These are phyloP conservation scores for Talaromyces nanjingensis DNA, from an alignment of 495 filamentous ascomycete species.

Conservation along the genomic window DNA sequence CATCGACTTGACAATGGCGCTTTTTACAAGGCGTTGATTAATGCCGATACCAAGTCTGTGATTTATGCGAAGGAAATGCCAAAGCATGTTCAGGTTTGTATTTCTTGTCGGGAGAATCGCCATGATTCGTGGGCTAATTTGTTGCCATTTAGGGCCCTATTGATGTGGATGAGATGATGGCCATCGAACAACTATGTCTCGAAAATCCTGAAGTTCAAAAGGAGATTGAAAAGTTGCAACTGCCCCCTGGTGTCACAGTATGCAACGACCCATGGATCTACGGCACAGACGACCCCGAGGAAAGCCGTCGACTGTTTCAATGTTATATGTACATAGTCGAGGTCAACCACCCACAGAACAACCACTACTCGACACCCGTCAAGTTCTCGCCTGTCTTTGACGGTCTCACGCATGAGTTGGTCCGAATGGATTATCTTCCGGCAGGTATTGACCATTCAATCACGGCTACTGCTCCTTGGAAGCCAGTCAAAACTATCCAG, in stretches of 20 bases:
- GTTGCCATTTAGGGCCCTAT: slow-evolving; percentile 23
- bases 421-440: slow-evolving; percentile 45
- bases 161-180: slow-evolving; percentile 35
- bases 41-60: slow-evolving; percentile 25
- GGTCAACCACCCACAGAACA: slow-evolving; percentile 39
- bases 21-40: slow-evolving; percentile 31
- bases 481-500: slow-evolving; percentile 48
- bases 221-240: slow-evolving; percentile 36
- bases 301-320: slow-evolving; percentile 34
- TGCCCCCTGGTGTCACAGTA: slow-evolving; percentile 31
- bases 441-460: slow-evolving; percentile 23
- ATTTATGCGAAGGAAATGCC: slow-evolving; percentile 33
- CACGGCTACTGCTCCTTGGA: slow-evolving; percentile 33
- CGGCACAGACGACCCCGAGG: slow-evolving; percentile 29
- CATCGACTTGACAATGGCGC: slow-evolving; percentile 32
- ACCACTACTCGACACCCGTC: slow-evolving; percentile 75
- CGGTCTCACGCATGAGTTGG: slow-evolving; percentile 54
- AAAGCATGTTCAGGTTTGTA: slow-evolving; percentile 30
- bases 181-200: slow-evolving; percentile 33
- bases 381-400: slow-evolving; percentile 73
- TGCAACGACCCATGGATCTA: slow-evolving; percentile 43
- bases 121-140: neutral
- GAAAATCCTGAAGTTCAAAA: slow-evolving; percentile 33
- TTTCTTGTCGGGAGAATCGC: neutral
- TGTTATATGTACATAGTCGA: slow-evolving; percentile 40